A percentile compares a stretch with the other conserved stretches of the same genome.
phyloP scores from a whole-genome alignment of 768 basidiomycete genomes.

The Suillus subaureus region DNA sequence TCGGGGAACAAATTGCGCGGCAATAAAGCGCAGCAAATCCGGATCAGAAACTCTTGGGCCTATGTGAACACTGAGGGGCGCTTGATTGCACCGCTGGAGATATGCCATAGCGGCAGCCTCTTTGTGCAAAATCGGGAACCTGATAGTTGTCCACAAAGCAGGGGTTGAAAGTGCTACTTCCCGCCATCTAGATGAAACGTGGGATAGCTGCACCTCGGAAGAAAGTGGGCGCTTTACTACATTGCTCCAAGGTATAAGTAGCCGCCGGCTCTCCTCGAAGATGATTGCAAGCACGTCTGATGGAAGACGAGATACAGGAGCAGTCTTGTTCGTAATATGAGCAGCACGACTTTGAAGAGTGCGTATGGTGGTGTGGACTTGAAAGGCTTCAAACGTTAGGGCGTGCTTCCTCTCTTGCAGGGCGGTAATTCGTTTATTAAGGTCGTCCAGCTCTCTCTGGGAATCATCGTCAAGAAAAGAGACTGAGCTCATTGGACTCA shows the following conservation, averaged over 20 bases:
- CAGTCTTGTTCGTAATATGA: conserved; percentile 33
- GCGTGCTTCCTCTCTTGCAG: conserved; percentile 26
- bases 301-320: conserved; percentile 31
- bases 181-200: conserved; percentile 39
- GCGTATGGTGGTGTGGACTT: conserved; percentile 30
- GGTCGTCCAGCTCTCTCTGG: conserved; percentile 28
- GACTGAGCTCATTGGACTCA: conserved; percentile 16
- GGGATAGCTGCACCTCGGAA: conserved; percentile 37
- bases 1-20: conserved; percentile 31
- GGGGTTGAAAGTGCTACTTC: conserved; percentile 36
- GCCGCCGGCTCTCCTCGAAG: conserved; percentile 33
- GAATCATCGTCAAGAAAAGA: conserved; percentile 23
- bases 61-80: conserved; percentile 34
- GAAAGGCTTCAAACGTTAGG: conserved; percentile 26
- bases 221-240: conserved; percentile 31
- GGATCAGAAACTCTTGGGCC: conserved; percentile 29
- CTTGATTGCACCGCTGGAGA: conserved; percentile 33
- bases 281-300: conserved; percentile 37
- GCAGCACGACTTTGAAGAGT: conserved; percentile 34
- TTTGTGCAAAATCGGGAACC: conserved; percentile 32
- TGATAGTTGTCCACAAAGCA: conserved; percentile 38
- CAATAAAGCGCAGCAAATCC: conserved; percentile 27
- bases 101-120: conserved; percentile 31
- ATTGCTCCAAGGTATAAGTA: conserved; percentile 30
- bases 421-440: conserved; percentile 21